A percentile compares a stretch with the other conserved stretches of the same genome.
phyloP scores from a whole-genome alignment of 2,329 filamentous ascomycete genomes.

The Exophiala oligosperma region DNA sequence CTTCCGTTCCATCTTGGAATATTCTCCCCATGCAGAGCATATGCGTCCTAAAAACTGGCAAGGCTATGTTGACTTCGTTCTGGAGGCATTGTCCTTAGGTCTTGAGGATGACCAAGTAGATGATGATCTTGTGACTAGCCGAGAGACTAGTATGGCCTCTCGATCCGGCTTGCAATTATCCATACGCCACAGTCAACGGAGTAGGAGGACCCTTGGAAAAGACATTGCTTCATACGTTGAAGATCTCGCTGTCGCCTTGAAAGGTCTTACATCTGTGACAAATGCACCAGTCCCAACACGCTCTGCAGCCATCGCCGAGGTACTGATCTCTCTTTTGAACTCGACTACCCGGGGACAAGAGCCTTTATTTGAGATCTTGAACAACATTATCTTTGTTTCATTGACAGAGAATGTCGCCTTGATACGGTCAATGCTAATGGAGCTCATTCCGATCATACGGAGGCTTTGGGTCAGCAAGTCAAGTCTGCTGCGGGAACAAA shows the following conservation, averaged over 20 bases:
- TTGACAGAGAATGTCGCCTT: conserved; percentile 68
- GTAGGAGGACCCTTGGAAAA: conserved; percentile 7
- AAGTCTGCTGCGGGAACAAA: conserved; percentile 69
- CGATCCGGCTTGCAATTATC: conserved; percentile 25
- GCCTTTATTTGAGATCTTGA: conserved; percentile 73
- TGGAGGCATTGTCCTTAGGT: conserved; percentile 54
- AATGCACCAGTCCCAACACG: conserved; percentile 26
- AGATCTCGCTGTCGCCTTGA: conserved; percentile 24
- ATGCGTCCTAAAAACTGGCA: conserved; percentile 70
- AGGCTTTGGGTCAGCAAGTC: conserved; percentile 74
- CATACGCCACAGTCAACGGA: conserved; percentile 21
- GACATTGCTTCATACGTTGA: conserved; percentile 14
- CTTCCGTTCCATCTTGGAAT: conserved; percentile 67
- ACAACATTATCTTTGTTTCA: conserved; percentile 65
- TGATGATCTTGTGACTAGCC: conserved; percentile 8
- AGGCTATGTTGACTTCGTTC: conserved; percentile 68
- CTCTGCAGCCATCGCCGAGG: conserved; percentile 18
- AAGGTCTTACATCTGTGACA: conserved; percentile 17
- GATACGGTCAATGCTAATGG: conserved; percentile 59
- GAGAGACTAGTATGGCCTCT: conserved; percentile 48
- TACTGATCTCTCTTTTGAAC: conserved; percentile 14
- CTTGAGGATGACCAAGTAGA: conserved; percentile 12
- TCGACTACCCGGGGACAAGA: conserved; percentile 54
- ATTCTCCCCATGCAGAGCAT: conserved; percentile 77
- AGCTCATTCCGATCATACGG: conserved; percentile 69